phyloP scores from a whole-genome alignment of 2,329 filamentous ascomycete species.

The Cylindrodendrum hubeiense region DNA sequence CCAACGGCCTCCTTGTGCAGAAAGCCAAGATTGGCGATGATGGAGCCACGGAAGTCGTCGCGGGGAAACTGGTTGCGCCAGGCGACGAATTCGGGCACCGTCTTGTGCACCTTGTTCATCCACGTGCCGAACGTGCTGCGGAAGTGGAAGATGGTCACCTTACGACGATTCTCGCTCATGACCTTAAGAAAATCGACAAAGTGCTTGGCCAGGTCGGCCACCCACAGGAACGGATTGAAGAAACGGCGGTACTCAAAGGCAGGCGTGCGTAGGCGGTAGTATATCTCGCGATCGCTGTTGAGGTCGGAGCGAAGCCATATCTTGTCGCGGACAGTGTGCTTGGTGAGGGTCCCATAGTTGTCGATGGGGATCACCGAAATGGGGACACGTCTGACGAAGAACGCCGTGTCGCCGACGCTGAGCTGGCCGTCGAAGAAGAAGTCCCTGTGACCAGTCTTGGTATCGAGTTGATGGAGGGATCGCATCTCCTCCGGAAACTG shows the following conservation, averaged over 20 bases:
- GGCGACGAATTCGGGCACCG: conserved; percentile 54
- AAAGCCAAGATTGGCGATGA: conserved; percentile 72
- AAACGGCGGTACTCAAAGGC: conserved; percentile 72
- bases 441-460: conserved; percentile 45
- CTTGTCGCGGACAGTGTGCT: conserved; percentile 61
- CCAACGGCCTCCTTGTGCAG: conserved; percentile 74
- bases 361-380: conserved; percentile 74
- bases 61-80: conserved; percentile 67
- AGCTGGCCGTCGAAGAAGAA: conserved; percentile 74
- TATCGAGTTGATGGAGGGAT: conserved; percentile 65
- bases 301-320: conserved; percentile 74
- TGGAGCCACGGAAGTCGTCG: conserved; percentile 72
- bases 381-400: conserved; percentile 67
- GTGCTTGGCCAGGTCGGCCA: conserved; percentile 78
- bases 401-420: conserved; percentile 53
- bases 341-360: conserved; percentile 67
- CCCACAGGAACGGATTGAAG: conserved; percentile 75
- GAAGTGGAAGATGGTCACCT: conserved; percentile 69
- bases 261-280: conserved; percentile 72
- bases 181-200: conserved; percentile 73
- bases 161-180: conserved; percentile 44
- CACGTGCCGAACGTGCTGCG: conserved; percentile 67
- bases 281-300: conserved; percentile 61
- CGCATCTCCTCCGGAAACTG: conserved; percentile 63
- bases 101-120: conserved; percentile 61